Evolutionary conservation across 495 filamentous ascomycete genomes (phyloP).

Genomic region (Penicillium manginii): DNA sequence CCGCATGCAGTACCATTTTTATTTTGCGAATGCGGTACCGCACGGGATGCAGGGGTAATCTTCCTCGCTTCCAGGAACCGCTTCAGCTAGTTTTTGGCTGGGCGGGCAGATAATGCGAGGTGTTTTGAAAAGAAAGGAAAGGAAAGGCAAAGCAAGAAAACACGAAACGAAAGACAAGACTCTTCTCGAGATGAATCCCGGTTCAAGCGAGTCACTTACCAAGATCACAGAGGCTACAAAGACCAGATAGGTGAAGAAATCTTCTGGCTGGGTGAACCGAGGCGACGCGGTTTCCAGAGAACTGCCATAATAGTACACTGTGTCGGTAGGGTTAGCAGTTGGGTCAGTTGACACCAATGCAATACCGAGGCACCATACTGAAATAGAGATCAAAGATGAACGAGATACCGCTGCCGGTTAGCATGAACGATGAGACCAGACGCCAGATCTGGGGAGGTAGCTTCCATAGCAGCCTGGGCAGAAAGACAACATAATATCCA

Average conservation of each 20-base stretch:
- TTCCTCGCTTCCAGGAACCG: conserved; percentile 99
- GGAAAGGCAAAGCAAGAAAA: conserved; percentile 17
- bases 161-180: conserved; percentile 18
- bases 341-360: conserved; percentile 14
- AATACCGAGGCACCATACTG: conserved; percentile 51
- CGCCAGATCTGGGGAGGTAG: conserved; percentile 73
- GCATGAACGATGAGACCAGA: conserved; percentile 69
- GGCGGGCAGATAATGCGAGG: conserved; percentile 97
- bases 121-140: conserved; percentile 31
- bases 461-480: conserved; percentile 57
- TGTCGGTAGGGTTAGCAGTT: conserved; percentile 31
- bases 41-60: conserved; percentile 81
- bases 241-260: conserved; percentile 68
- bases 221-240: conserved; percentile 63
- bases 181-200: conserved; percentile 12
- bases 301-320: conserved; percentile 70
- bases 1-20: conserved; percentile 66
- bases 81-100: conserved; percentile 79
- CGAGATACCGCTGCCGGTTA: conserved; percentile 63
- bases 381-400: conserved; percentile 87
- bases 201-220: conserved; percentile 55
- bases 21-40: conserved; percentile 77
- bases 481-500: conserved; percentile 59
- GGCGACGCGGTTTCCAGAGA: conserved; percentile 62
- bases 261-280: conserved; percentile 64